Evolutionary conservation across 257 asterid genomes (phyloP).

Genomic region (Nicotiana sylvestris): DNA sequence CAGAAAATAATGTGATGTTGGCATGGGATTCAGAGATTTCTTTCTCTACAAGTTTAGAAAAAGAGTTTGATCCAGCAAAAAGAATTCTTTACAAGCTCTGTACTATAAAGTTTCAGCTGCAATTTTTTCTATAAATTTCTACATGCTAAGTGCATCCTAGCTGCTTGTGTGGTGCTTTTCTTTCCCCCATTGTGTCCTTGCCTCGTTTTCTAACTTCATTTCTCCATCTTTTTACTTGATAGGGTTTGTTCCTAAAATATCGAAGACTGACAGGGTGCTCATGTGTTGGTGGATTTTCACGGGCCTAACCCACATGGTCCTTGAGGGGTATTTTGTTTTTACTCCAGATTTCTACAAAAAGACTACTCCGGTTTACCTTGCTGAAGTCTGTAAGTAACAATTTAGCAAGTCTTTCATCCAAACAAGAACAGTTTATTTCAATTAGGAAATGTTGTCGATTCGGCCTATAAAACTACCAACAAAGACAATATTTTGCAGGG

Average conservation of each 20-base stretch:
- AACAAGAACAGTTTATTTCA: background rate
- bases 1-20: background rate
- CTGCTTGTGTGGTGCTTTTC: background rate
- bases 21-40: background rate
- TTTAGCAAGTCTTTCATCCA: background rate
- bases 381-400: constrained; percentile 86
- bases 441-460: background rate
- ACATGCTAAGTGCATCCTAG: background rate
- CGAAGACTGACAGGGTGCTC: constrained; percentile 65
- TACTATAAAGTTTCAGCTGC: background rate
- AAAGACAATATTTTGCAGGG: constrained; percentile 48
- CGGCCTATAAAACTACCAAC: background rate
- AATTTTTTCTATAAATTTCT: background rate
- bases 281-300: constrained; percentile 99
- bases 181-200: background rate
- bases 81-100: background rate
- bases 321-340: constrained; percentile 80
- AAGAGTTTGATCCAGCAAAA: background rate
- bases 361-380: constrained; percentile 59
- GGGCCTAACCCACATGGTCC: constrained; percentile 81
- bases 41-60: background rate
- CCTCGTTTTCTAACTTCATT: background rate
- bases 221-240: constrained; percentile 5
- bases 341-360: constrained; percentile 75
- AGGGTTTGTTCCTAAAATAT: constrained; percentile 58